A percentile compares a stretch with the other conserved stretches of the same genome.
These are phyloP conservation scores for Acanthamoeba triangularis DNA, from an alignment of 208 protist species.

Conservation along the genomic window DNA sequence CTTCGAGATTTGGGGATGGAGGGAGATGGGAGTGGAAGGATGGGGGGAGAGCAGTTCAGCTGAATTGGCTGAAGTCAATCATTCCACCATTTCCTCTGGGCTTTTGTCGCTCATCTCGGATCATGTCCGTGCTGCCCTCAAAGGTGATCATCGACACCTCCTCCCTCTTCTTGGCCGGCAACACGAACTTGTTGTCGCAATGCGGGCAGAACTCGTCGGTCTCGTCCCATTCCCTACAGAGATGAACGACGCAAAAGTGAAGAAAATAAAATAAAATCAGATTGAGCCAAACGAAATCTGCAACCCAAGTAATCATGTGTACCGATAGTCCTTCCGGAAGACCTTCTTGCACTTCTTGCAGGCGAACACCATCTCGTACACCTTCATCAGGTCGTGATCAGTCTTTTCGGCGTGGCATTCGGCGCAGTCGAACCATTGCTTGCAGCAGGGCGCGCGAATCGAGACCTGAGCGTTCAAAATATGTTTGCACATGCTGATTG, in stretches of 20 bases:
- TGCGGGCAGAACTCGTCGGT: conserved; percentile 90
- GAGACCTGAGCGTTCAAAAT: conserved; percentile 87
- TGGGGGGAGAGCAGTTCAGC: background rate
- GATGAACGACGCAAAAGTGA: background rate
- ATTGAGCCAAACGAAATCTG: background rate
- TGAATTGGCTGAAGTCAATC: conserved; percentile 18
- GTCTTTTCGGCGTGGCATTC: conserved; percentile 88
- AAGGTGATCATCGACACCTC: conserved; percentile 49
- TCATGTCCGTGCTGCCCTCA: conserved; percentile 60
- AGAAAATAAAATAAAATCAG: too few species aligned
- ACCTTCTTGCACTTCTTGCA: conserved; percentile 93
- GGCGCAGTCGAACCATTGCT: conserved; percentile 91
- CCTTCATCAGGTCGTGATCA: conserved; percentile 85
- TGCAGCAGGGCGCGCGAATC: conserved; percentile 90
- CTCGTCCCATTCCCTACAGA: conserved; percentile 82
- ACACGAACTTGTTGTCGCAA: conserved; percentile 89
- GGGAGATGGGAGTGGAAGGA: too few species aligned
- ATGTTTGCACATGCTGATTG: conserved; percentile 81
- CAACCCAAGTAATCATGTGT: background rate
- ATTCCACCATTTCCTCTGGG: background rate
- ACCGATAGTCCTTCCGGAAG: conserved; percentile 88
- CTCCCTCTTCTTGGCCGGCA: conserved; percentile 80
- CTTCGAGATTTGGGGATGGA: too few species aligned
- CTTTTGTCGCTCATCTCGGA: conserved; percentile 57
- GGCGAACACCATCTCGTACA: conserved; percentile 86